These are phyloP conservation scores for Ilyonectria sp. DNA, from an alignment of 2,329 filamentous ascomycete species.

Conservation along the genomic window DNA sequence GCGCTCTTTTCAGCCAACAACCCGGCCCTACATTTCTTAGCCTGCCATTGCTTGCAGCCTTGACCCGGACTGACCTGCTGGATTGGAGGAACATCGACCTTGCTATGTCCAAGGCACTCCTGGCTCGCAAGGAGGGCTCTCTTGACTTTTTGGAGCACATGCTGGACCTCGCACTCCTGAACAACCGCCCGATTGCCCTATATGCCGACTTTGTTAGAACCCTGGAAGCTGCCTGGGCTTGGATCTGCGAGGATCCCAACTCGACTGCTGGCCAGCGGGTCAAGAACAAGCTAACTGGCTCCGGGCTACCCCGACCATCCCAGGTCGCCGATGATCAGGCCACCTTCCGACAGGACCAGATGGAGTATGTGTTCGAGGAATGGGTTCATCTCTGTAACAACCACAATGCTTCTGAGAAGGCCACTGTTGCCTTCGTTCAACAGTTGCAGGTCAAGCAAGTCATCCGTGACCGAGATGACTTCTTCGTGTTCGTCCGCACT, in stretches of 20 bases:
- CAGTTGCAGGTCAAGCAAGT: constrained; percentile 84
- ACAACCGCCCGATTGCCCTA: constrained; percentile 82
- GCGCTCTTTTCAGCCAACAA: constrained; percentile 70
- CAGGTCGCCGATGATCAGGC: constrained; percentile 66
- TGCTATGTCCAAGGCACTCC: constrained; percentile 80
- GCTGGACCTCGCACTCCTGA: constrained; percentile 84
- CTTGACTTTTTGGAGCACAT: constrained; percentile 86
- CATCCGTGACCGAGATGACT: constrained; percentile 81
- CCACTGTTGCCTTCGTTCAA: constrained; percentile 82
- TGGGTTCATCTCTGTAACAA: constrained; percentile 90
- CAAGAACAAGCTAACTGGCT: constrained; percentile 71
- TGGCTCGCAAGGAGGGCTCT: constrained; percentile 78
- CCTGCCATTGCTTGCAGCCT: constrained; percentile 69
- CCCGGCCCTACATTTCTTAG: constrained; percentile 70
- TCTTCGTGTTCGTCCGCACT: constrained; percentile 83
- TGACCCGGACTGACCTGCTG: constrained; percentile 73
- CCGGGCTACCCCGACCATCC: constrained; percentile 56
- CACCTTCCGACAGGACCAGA: constrained; percentile 80
- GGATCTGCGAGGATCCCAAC: constrained; percentile 82
- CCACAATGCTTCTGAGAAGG: constrained; percentile 80
- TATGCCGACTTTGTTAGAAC: constrained; percentile 90
- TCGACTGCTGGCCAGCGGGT: constrained; percentile 78
- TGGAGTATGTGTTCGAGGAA: constrained; percentile 96
- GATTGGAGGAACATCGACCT: constrained; percentile 78
- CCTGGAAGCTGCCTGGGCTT: constrained; percentile 84